Evolutionary conservation across 805 yeast genomes (phyloP), one percentile per base, ranked within the genome.

Genomic region (Danielia oregonensis): DNA sequence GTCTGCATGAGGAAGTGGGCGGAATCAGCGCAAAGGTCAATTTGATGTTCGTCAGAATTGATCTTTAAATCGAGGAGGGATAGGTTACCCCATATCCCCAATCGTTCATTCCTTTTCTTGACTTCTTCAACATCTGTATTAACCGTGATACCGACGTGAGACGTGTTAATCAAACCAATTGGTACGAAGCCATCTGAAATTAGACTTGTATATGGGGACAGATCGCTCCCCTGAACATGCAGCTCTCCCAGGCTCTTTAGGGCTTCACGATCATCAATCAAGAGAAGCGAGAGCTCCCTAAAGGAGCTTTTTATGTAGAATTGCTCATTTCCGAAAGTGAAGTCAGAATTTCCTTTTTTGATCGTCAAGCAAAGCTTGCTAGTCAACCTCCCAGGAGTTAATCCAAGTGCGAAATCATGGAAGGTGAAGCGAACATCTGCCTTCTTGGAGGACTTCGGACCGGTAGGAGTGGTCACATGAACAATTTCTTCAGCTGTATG

Each of bases 1-100:
- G 85, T 49, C 42, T 83, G 94, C 2, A 78, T 41, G 26, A 89
- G 56, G 9, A 91, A 76, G 48, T 86, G 82, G 0, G 79, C 70
- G 0, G 96, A 86, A 53, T 89, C 97, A 1, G 96, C 91, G 62
- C 96, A 88, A 3, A 81, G 38, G 17, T 78, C 79, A 1, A 82
- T 29, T 14, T 61, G 65, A 11, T 72, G 53, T 12, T 61, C 61
- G 36, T 77, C 84, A 5, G 76, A 43, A 33, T 68, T 68, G 7
- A 79, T 49, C 30, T 71, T 72, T 19, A 79, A 29, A 31, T 70
- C 76, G 2, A 73, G 35, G 1, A 59, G 27, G 0, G 74, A 47
- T 16, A 51, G 28, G 27, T 44, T 48, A 11, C 50, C 56, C 10
- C 42, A 29, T 4, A 55, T 45, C 2, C 53, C 53, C 12, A 53